Conservation (phyloP, 2,329 filamentous ascomycete species). For the Exophiala sp. region DNA sequence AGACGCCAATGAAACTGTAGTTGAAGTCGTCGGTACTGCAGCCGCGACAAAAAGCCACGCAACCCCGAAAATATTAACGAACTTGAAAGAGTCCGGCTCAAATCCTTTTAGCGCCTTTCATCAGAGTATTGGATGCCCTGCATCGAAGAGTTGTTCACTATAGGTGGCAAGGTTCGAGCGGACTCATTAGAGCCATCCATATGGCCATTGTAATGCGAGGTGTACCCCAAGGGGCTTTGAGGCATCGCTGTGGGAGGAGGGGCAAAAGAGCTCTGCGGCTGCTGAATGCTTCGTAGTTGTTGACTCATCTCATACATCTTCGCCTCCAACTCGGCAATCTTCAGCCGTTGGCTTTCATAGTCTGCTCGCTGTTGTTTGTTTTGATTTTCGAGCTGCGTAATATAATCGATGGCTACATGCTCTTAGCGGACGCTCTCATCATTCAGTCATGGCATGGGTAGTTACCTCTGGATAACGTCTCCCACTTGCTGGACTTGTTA, state of each 20-base stretch:
- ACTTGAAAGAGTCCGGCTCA: conserved; percentile 13
- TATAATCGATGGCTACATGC: conserved; percentile 44
- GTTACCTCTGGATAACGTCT: conserved; percentile 44
- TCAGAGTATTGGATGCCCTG: conserved; percentile 49
- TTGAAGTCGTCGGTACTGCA: not conserved
- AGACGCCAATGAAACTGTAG: not conserved
- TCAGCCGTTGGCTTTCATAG: conserved; percentile 33
- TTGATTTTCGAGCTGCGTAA: conserved; percentile 40
- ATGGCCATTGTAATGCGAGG: conserved; percentile 22
- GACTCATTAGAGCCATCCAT: conserved; percentile 33
- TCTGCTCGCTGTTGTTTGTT: conserved; percentile 36
- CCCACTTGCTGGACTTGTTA: conserved; percentile 50
- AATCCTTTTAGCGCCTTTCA: conserved; percentile 36
- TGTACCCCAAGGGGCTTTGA: conserved; percentile 23
- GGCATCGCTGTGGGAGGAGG: conserved; percentile 26
- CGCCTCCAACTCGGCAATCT: conserved; percentile 27
- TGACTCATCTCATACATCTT: conserved; percentile 36
- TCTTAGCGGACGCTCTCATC: conserved; percentile 1
- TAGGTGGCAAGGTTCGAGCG: conserved; percentile 43
- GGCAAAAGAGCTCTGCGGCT: conserved; percentile 25
- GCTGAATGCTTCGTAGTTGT: conserved; percentile 28
- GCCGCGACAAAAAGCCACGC: conserved; percentile 2
- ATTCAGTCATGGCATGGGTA: not conserved
- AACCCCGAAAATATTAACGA: conserved; percentile 5
- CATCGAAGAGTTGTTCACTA: conserved; percentile 43